Base-by-base conservation (phyloP, 2,329 filamentous ascomycete genomes). In the Epicoccum nigrum region DNA sequence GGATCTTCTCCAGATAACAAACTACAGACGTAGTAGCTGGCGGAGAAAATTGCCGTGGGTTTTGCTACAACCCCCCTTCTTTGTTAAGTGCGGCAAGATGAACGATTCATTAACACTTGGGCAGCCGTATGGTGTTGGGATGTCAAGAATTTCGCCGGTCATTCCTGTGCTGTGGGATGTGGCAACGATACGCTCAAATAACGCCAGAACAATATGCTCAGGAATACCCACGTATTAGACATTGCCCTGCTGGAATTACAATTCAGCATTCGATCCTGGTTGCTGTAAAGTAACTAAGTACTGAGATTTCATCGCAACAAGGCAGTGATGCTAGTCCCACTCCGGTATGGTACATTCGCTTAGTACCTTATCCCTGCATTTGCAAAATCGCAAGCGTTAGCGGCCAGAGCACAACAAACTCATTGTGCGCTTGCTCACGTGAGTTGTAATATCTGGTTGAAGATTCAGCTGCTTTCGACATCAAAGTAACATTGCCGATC, bases 141-240 rank as follows among this genome's bases (percentile, higher is more conserved):
- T 31, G 39, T 43, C 45, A 49, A 32, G 38, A 25, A 38, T 43
- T 49, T 49, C 45, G 45, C 45, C 45, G 45, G 32, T 42, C 37
- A 41, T 23, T 17, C 30, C 38, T 37, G 45, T 17, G 17, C 8
- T 42, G 38, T 31, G 23, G 31, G 17, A 41, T 17, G 45, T 43
- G 45, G 45, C 45, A 27, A 49, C 32, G 32, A 19, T 12, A 8
- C 38, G n/a, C 38, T 25, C 45, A 49, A 31, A 32, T 49, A 38
- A 31, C 45, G 12, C 23, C 23, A 25, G 6, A 6, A 25, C 9
- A 6, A 9, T 1, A 25, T 9, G 23, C 23, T 25, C 6, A 9
- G 9, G 23, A 25, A 25, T 9, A n/a, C n/a, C n/a, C n/a, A n/a
- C n/a, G n/a, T n/a, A n/a, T n/a, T n/a, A n/a, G n/a, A n/a, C n/a